Evolutionary conservation across 2,329 filamentous ascomycete species (phyloP), one percentile per base, ranked within the genome.

Genomic region (Neonectria magnoliae): DNA sequence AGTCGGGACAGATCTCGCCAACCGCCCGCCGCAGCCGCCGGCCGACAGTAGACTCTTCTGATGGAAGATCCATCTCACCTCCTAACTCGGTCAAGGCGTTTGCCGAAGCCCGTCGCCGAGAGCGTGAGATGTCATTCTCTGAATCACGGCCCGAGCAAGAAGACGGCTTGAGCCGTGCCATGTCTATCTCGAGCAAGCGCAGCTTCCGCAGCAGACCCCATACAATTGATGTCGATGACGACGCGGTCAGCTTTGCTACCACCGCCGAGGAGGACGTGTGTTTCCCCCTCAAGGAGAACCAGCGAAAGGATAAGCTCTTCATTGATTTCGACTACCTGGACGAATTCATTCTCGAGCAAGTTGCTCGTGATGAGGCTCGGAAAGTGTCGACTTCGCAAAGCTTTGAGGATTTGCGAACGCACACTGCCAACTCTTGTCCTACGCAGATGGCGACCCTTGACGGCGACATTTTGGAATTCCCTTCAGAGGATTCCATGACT

Each of bases 1-100:
- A 97, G 57, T 91, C 92, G 45, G 84, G 80, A 69, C 81, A 81
- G 14, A 68, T 77, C 7, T 84, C 85, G n/a, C 81, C 81, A 7
- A 76, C 76, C 18, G 70, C 75, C 33, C 78, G 80, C 7, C 84
- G 81, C 41, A 81, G 80, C 62, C 87, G 88, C 16, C 85, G 87
- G 61, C 83, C 85, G 61, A 87, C 87, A 55, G 81, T 91, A 58
- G 85, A 85, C 33, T 87, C 87, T 1, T 78, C 81, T 25, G 85
- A 87, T 22, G 88, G 87, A 52, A 87, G 93, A 60, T 93, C 93
- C 1, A 83, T 88, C 2, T 98, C 96, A 6, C 95, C 95, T 11
- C 96, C 96, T 8, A 99, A 98, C 79, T 99, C 96, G 0, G 94
- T 99, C 56, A 97, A 98, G 78, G 96, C 96, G 4, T 99, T 99